phyloP scores from a whole-genome alignment of 768 basidiomycete genomes.

The Psilocybe cubensis region DNA sequence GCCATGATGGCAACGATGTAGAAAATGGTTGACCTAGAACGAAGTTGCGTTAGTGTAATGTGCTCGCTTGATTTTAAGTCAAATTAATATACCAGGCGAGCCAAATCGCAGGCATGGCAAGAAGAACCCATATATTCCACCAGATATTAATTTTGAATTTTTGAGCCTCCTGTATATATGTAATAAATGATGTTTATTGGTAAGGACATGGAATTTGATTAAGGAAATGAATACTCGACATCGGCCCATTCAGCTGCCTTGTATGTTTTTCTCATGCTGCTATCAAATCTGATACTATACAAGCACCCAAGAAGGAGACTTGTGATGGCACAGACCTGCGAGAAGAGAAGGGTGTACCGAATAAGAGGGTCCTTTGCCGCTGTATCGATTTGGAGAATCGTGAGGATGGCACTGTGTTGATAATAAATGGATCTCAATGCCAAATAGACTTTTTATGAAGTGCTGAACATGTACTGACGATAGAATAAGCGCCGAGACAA shows the following conservation, averaged over 20 bases:
- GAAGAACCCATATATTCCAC: constrained; percentile 73
- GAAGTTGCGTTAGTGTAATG: neutral
- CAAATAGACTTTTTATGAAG: too few relatives aligned
- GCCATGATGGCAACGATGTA: constrained; percentile 59
- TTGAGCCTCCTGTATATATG: constrained; percentile 50
- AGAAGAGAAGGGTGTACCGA: constrained; percentile 57
- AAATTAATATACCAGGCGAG: constrained; percentile 50
- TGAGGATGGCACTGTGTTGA: constrained; percentile 30
- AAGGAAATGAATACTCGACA: constrained; percentile 27
- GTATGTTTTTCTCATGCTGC: constrained; percentile 61
- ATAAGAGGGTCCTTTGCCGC: constrained; percentile 55
- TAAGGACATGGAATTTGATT: neutral
- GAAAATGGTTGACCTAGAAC: constrained; percentile 56
- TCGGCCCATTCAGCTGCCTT: constrained; percentile 62
- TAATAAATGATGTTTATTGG: too few relatives aligned
- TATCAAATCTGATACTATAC: constrained; percentile 61
- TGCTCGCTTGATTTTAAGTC: neutral
- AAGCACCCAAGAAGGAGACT: constrained; percentile 63
- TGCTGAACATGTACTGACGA: constrained; percentile 18
- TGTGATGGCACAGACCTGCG: constrained; percentile 59
- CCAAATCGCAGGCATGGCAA: constrained; percentile 68
- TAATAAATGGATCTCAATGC: neutral
- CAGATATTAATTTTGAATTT: constrained; percentile 27
- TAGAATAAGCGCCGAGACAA: constrained; percentile 29
- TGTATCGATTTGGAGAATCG: constrained; percentile 33